phyloP scores from a whole-genome alignment of 345 rosid genomes.

The Hibiscus mutabilis region DNA sequence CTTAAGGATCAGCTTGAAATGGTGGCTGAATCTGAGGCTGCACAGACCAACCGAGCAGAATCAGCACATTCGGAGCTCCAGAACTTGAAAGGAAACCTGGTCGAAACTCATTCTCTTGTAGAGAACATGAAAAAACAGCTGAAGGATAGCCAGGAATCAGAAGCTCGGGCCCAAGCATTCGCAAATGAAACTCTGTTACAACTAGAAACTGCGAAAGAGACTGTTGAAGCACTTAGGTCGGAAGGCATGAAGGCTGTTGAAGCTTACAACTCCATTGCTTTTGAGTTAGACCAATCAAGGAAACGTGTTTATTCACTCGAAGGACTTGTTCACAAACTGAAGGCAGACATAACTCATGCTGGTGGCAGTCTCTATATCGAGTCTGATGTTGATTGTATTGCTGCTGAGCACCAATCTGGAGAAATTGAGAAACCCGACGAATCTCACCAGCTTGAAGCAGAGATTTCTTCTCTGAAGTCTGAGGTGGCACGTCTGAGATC shows the following conservation, averaged over 20 bases:
- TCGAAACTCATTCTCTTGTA: slow-evolving; percentile 51
- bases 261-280: slow-evolving; percentile 48
- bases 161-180: slow-evolving; percentile 55
- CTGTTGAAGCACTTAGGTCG: slow-evolving; percentile 52
- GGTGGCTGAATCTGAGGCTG: slow-evolving; percentile 56
- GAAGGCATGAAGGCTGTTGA: slow-evolving; percentile 57
- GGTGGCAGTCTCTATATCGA: neutral
- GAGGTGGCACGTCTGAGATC: slow-evolving; percentile 52
- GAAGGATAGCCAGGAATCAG: slow-evolving; percentile 64
- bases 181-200: slow-evolving; percentile 64
- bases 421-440: slow-evolving; percentile 28
- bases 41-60: slow-evolving; percentile 44
- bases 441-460: slow-evolving; percentile 37
- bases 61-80: slow-evolving; percentile 48
- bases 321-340: slow-evolving; percentile 37
- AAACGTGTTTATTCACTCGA: slow-evolving; percentile 47
- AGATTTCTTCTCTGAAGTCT: slow-evolving; percentile 37
- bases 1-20: slow-evolving; percentile 60
- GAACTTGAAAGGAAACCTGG: slow-evolving; percentile 57
- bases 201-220: slow-evolving; percentile 61
- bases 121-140: slow-evolving; percentile 74
- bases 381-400: slow-evolving; percentile 20
- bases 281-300: slow-evolving; percentile 67
- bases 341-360: slow-evolving; percentile 16
- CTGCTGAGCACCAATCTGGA: slow-evolving; percentile 21